These are phyloP conservation scores for Cryphonectria carpinicola DNA, from an alignment of 2,329 filamentous ascomycete species.

Conservation along the genomic window DNA sequence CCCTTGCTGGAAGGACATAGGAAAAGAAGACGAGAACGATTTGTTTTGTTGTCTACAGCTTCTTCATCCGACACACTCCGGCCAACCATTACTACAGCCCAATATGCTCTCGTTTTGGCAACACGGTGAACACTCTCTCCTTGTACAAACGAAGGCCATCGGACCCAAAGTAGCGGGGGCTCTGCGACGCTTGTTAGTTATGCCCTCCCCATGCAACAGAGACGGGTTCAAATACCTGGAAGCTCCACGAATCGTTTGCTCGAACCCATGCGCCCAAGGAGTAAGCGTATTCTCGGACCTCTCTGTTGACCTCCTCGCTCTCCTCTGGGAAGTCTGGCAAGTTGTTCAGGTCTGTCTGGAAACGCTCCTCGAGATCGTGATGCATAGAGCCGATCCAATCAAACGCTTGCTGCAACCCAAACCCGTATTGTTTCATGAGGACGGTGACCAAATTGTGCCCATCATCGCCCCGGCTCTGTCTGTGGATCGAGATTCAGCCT, in stretches of 20 bases:
- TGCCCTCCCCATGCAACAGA: not conserved
- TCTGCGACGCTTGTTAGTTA: not conserved
- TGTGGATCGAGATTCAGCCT: not conserved
- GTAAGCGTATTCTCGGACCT: not conserved
- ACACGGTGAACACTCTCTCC: not conserved
- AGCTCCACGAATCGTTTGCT: not conserved
- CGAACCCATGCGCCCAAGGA: not conserved
- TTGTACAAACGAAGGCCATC: not conserved
- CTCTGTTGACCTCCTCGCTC: not conserved
- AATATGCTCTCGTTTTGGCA: not conserved
- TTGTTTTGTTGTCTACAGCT: not conserved
- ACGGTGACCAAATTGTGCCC: not conserved
- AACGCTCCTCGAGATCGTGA: not conserved
- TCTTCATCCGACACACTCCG: not conserved
- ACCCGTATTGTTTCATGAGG: not conserved
- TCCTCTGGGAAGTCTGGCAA: not conserved
- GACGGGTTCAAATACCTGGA: not conserved
- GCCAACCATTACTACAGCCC: not conserved
- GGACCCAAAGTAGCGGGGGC: not conserved
- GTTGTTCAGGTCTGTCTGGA: not conserved
- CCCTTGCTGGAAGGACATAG: not conserved
- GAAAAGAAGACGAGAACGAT: not conserved
- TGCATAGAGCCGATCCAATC: not conserved
- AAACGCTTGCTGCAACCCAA: not conserved
- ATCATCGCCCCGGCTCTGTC: not conserved